Base-by-base conservation (phyloP, 2,329 filamentous ascomycete species). In the Helminthosporium solani region DNA sequence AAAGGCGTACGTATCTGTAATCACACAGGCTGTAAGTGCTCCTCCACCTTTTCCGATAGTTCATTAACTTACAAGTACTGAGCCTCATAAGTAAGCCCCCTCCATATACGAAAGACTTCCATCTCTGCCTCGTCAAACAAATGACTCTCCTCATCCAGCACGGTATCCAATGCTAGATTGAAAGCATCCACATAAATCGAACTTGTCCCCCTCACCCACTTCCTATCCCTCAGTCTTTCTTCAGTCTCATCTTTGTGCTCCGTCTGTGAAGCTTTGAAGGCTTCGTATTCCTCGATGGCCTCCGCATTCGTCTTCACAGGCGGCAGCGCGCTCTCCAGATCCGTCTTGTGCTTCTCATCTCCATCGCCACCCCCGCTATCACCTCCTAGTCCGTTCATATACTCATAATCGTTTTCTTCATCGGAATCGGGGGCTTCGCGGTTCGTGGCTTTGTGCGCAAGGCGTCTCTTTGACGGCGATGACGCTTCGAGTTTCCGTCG, bases 181-280 rank as follows among this genome's bases (percentile, higher is more conserved):
- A 99, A 99, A 0, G 94, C 94, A 72, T 99, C 94, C 15, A 96
- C 90, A 61, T 99, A 99, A 44, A 99, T 89, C 1, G 91, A 97
- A 61, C 85, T 95, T 66, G 83, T 85, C 0, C 90, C 89, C 60
- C 79, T 83, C 3, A 84, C 71, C 89, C 89, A 96, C 49, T 73
- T 79, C 40, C 75, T 75, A 41, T 82, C 73, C 46, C 77, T 77
- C 12, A 86, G 63, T 7, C 80, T 75, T 30, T 75, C 72, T 51
- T 78, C 76, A 4, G 75, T 62, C 14, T 40, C 50, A 11, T 52
- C 61, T 27, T 61, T 60, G 7, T 75, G 64, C 8, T 73, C 64
- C 3, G 70, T 69, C 42, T 76, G 79, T 16, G 80, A 83, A 21
- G 80, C 78, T 55, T 81, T 81, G 53, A 84, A 84, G 2, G 77